Percentiles rank a stretch among this genome's conserved stretches.
These are phyloP conservation scores for Trichothecium sympodiale DNA, from an alignment of 2,329 filamentous ascomycete genomes.

Conservation along the genomic window DNA sequence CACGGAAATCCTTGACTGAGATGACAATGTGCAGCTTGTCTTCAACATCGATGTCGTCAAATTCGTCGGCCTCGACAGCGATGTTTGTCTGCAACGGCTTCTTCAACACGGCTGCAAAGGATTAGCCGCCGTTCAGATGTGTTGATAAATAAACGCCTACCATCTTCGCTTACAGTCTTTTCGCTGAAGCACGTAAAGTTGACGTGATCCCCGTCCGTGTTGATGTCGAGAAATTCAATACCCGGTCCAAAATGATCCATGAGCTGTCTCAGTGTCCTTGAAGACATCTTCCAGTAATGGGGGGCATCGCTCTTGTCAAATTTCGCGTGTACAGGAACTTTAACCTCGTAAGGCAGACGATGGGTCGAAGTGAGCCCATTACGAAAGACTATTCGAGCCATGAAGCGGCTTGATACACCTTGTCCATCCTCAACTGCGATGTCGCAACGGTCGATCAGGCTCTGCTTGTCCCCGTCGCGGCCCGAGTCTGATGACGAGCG, in stretches of 20 bases:
- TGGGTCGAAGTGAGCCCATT: conserved; percentile 72
- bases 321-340: conserved; percentile 63
- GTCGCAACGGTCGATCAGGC: conserved; percentile 63
- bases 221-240: conserved; percentile 71
- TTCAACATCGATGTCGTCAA: conserved; percentile 63
- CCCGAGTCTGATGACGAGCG: conserved; percentile 46
- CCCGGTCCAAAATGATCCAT: conserved; percentile 74
- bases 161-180: conserved; percentile 56
- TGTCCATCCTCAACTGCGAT: conserved; percentile 62
- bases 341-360: conserved; percentile 62
- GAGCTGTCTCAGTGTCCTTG: conserved; percentile 59
- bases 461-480: conserved; percentile 51
- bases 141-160: conserved; percentile 9
- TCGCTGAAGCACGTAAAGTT: conserved; percentile 77
- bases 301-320: conserved; percentile 56
- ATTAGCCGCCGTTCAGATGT: background rate
- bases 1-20: conserved; percentile 73
- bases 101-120: conserved; percentile 54
- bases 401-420: conserved; percentile 60
- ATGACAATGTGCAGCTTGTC: conserved; percentile 70
- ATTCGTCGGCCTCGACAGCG: conserved; percentile 64
- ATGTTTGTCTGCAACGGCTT: conserved; percentile 75
- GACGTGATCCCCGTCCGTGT: conserved; percentile 60
- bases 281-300: conserved; percentile 64
- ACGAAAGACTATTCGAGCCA: conserved; percentile 62